Base-by-base conservation (phyloP, 1,139 yeast genomes). In the Hanseniaspora uvarum region DNA sequence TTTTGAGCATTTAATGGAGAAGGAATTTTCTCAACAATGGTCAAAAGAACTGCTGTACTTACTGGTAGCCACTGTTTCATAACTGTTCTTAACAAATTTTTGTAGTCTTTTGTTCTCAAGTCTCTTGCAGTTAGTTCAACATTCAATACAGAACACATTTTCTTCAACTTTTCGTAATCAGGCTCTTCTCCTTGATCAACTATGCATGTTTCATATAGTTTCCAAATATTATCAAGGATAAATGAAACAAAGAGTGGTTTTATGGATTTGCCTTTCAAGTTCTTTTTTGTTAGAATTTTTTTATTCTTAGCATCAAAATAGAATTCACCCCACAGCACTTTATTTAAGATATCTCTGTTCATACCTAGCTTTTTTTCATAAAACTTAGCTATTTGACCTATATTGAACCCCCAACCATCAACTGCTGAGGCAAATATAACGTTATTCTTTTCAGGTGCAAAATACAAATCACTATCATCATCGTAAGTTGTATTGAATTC, bases 341-440 rank as follows among this genome's bases (percentile, higher is more conserved):
- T 86, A 57, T 84, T 81, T 47, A 94, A 74, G 55, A 80, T 87
- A 34, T 79, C 78, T 57, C 88, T 81, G 58, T 87, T 85, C 60
- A 92, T 84, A 0, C 96, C 96, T 37, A 92, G 72, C 63, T 87
- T 88, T 39, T 80, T 79, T 69, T 84, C 94, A 64, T 87, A 87
- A 40, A 94, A 80, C 56, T 85, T 81, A 5, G 96, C 86, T 69
- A 92, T 85, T 57, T 94, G 95, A 56, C 86, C 80, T 39, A 94
- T 74, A 52, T 88, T 85, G 68, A 94, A 94, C 0, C 97, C 98
- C 98, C 98, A 94, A 4, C 97, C 97, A 68, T 92, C 98, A 24
- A 85, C 74, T 0, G 98, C 98, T 41, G 95, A 83, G 0, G 96
- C 89, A 71, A 94, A 92, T 1, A 94, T 81, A 6, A 94, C 97